Evolutionary conservation across 495 filamentous ascomycete species (phyloP), one percentile per base, ranked within the genome.

Genomic region (Acidiella bohemica): DNA sequence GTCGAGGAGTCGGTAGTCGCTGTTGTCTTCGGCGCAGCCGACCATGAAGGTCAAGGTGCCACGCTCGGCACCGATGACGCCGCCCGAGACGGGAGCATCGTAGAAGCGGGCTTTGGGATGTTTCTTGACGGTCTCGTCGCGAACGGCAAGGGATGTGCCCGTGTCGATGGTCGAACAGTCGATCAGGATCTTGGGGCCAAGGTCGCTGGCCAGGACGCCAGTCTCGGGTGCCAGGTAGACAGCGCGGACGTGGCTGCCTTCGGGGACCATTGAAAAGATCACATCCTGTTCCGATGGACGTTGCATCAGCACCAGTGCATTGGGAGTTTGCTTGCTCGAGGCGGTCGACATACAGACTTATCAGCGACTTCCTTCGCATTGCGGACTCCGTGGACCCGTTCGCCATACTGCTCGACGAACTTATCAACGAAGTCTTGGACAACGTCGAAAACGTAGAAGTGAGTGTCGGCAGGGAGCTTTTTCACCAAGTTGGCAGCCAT

Each of bases 11-110:
- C 54, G 25, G 22, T 67, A 42, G 21, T 59, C 49, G 13, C 52
- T 39, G 28, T 63, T 53, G 10, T 54, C 42, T 25, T 58, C 44
- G 9, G 55, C 45, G 42, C 58, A 63, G 12, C 66, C 68, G 22
- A 71, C 47, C 54, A 69, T 65, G 50, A 73, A 67, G 0, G 61
- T 57, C 5, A 73, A 56, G 5, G 65, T 71, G 9, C 55, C 65
- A 20, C 58, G 67, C 7, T 58, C 49, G 10, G 71, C 67, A 2
- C 67, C 70, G 1, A 70, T 52, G 1, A 61, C 54, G 3, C 66
- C 65, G 10, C 66, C 66, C 26, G 59, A 64, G 23, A 69, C 63
- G 4, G 64, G 64, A 6, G 61, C 57, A 33, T 64, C 63, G 46
- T 62, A 63, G 47, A 67, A 64, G 11, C 36, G 42, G 5, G 61